phyloP scores from a whole-genome alignment of 2,329 filamentous ascomycete species.

The Cladosporium halotolerans region DNA sequence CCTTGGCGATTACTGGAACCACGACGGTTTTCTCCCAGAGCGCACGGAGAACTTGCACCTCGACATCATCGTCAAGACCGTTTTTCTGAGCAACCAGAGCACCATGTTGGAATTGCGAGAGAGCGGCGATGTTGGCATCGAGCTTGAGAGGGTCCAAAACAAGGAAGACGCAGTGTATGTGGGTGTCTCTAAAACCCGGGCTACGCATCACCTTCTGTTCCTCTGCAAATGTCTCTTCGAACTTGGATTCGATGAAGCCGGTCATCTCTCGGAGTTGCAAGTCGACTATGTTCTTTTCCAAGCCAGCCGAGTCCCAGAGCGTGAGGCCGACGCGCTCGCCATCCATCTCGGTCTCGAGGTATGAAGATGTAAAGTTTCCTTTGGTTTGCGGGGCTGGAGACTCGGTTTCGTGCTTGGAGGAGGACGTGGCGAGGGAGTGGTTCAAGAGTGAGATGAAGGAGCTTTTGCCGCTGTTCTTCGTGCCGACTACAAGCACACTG shows the following conservation, averaged over 20 bases:
- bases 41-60: constrained; percentile 80
- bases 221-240: constrained; percentile 94
- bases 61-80: constrained; percentile 78
- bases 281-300: constrained; percentile 93
- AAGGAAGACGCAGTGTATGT: constrained; percentile 93
- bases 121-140: constrained; percentile 56
- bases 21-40: constrained; percentile 92
- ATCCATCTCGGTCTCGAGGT: constrained; percentile 90
- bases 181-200: constrained; percentile 87
- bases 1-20: constrained; percentile 91
- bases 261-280: constrained; percentile 88
- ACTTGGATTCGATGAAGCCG: constrained; percentile 92
- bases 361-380: constrained; percentile 71
- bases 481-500: constrained; percentile 85
- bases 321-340: constrained; percentile 86
- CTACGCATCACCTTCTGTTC: constrained; percentile 96
- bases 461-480: constrained; percentile 83
- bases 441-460: constrained; percentile 95
- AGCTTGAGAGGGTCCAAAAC: constrained; percentile 82
- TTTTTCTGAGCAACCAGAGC: constrained; percentile 39
- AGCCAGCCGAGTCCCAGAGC: constrained; percentile 90
- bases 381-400: constrained; percentile 15
- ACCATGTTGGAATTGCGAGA: constrained; percentile 34
- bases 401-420: constrained; percentile 59
- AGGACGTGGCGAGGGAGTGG: constrained; percentile 73